Percentiles rank a stretch among this genome's conserved stretches.
Evolutionary conservation across 176 grass and related monocot species (phyloP).

Genomic region (Oryza officinalis): DNA sequence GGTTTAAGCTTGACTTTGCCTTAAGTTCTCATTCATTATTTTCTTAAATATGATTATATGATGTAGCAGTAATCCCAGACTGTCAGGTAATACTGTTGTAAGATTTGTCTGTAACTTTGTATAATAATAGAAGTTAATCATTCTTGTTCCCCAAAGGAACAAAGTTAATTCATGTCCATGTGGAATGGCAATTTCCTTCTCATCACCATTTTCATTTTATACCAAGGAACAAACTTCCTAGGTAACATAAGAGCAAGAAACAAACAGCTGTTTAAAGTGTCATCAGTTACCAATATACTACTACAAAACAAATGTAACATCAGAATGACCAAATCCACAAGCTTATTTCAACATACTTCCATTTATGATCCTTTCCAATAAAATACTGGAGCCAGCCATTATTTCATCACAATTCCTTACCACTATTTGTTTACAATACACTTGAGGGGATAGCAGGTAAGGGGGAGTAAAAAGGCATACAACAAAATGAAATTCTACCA

Average conservation of each 20-base stretch:
- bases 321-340: not conserved
- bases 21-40: not conserved
- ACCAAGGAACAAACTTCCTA: not conserved
- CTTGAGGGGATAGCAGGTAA: not conserved
- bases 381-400: not conserved
- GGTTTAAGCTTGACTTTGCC: not conserved
- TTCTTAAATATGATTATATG: not conserved
- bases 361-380: not conserved
- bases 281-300: too few species aligned
- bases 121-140: not conserved
- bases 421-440: constrained; percentile 34
- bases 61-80: not conserved
- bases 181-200: not conserved
- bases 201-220: not conserved
- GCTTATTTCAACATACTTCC: not conserved
- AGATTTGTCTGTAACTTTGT: not conserved
- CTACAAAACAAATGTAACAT: not conserved
- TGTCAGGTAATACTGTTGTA: not conserved
- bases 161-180: too few species aligned
- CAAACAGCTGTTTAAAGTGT: too few species aligned
- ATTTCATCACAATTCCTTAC: constrained; percentile 30
- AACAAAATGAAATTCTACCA: constrained; percentile 32
- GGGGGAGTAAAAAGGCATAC: not conserved
- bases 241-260: not conserved
- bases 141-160: not conserved